These are phyloP conservation scores for Arthrobotrys conoides DNA, from an alignment of 2,329 filamentous ascomycete genomes.

Conservation along the genomic window DNA sequence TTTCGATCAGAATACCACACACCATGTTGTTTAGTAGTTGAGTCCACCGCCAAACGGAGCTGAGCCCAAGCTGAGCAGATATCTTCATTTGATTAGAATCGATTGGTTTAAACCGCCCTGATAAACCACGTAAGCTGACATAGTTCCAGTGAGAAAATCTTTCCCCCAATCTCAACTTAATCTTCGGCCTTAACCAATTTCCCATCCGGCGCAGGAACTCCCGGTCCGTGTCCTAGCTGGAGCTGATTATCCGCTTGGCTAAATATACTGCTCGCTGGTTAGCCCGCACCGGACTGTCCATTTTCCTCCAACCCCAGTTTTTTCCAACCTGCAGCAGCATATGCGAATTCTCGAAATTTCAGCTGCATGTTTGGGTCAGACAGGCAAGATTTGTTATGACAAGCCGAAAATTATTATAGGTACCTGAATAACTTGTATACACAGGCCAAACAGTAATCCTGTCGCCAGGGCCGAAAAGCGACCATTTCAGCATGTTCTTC, in stretches of 20 bases:
- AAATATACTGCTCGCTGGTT: conserved; percentile 23
- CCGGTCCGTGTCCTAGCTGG: conserved; percentile 31
- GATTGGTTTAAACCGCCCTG: conserved; percentile 27
- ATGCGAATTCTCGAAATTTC: conserved; percentile 27
- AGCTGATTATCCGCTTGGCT: conserved; percentile 46
- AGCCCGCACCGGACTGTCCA: conserved; percentile 28
- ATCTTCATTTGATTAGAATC: conserved; percentile 7
- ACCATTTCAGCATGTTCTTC: conserved; percentile 24
- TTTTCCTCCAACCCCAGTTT: neutral
- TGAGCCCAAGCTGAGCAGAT: neutral
- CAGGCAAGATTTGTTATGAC: conserved; percentile 22
- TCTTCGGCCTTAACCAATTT: conserved; percentile 43
- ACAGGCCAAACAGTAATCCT: conserved; percentile 15
- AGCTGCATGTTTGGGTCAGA: conserved; percentile 50
- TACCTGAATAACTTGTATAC: conserved; percentile 43
- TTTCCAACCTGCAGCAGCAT: neutral
- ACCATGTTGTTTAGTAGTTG: neutral
- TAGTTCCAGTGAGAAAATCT: conserved; percentile 12
- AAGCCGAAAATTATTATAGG: conserved; percentile 39
- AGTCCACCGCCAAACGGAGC: conserved; percentile 1
- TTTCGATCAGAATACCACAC: conserved; percentile 25
- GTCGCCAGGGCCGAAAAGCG: conserved; percentile 21
- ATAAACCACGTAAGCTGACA: conserved; percentile 48
- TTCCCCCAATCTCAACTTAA: conserved; percentile 21
- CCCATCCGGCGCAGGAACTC: conserved; percentile 52